Evolutionary conservation across 306 rosid genomes (phyloP), one percentile per base, ranked within the genome.

Genomic region (Prunus dulcis): DNA sequence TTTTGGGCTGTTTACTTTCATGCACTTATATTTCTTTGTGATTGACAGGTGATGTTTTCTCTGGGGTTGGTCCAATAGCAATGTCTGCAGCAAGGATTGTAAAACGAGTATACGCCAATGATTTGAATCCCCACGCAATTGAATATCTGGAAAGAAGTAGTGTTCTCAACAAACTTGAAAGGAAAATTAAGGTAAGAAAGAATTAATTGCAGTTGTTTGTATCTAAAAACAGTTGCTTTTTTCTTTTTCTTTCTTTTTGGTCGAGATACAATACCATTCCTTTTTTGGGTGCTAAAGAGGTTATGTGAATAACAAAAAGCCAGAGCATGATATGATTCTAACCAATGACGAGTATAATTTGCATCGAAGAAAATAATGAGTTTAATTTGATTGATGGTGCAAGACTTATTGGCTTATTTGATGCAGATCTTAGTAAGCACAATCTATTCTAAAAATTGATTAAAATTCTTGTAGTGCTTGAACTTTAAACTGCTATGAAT

Each of bases 51-150:
- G 97, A 95, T 86, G 97, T 95, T 82, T 95, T 95, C 82, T 72
- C 91, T 74, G 99, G 97, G 73, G 97, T 90, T 87, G 99, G 97
- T 81, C 97, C 99, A 57, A 80, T 92, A 77, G 94, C 99, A 55
- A 81, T 92, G 79, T 80, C 93, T 62, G 99, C 96, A 12, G 97
- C 97, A 58, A 90, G 76, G 87, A 85, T 86, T 73, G 98, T 92
- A 46, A 90, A 92, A 79, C 88, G 90, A 27, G 98, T 95, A 74
- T 92, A 78, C 65, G 99, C 99, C 49, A 95, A 95, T 61, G 99
- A 95, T 81, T 88, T 95, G 74, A 95, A 95, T 80, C 97, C 99
- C 11, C 60, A 58, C 65, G 98, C 97, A 6, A 85, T 92, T 27
- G 97, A 92, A 51, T 92, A 92, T 86, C 80, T 95, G 79, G 96